Percentiles rank a stretch among this genome's conserved stretches.
phyloP scores from a whole-genome alignment of 192 early-diverging fungal genomes.

The Phycomyces nitens region DNA sequence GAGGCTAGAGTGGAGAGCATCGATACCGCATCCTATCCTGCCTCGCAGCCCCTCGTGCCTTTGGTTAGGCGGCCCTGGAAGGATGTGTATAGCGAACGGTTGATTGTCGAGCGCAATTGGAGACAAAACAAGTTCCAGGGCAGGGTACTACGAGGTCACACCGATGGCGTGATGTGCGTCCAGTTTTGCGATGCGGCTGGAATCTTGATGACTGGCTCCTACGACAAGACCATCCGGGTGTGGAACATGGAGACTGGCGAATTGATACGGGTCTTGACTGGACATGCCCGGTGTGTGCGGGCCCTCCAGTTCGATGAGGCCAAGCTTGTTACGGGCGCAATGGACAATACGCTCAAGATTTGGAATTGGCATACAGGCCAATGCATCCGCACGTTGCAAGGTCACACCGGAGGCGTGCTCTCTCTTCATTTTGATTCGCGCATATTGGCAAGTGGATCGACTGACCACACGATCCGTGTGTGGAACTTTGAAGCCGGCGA shows the following conservation, averaged over 20 bases:
- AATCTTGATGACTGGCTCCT: constrained; percentile 82
- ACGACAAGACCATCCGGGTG: constrained; percentile 81
- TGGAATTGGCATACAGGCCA: constrained; percentile 91
- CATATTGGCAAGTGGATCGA: constrained; percentile 82
- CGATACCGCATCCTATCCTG: constrained; percentile 10
- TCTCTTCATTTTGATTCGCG: constrained; percentile 78
- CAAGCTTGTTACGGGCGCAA: constrained; percentile 89
- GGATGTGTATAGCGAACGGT: constrained; percentile 89
- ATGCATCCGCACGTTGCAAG: constrained; percentile 78
- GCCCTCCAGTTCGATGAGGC: constrained; percentile 92
- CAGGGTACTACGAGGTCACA: constrained; percentile 70
- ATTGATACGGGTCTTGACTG: constrained; percentile 69
- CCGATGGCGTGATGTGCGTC: constrained; percentile 86
- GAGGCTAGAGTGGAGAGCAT: background rate
- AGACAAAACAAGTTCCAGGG: constrained; percentile 69
- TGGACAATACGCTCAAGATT: constrained; percentile 88
- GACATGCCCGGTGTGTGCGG: constrained; percentile 84
- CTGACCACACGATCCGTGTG: constrained; percentile 80
- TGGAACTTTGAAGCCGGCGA: constrained; percentile 75
- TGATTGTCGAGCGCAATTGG: constrained; percentile 94
- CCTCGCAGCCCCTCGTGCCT: constrained; percentile 20
- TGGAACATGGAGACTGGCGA: constrained; percentile 89
- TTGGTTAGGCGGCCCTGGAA: constrained; percentile 81
- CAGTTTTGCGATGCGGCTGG: constrained; percentile 76
- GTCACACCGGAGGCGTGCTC: constrained; percentile 75